Base-by-base conservation (phyloP, 805 yeast genomes). In the Metschnikowia koreensis region DNA sequence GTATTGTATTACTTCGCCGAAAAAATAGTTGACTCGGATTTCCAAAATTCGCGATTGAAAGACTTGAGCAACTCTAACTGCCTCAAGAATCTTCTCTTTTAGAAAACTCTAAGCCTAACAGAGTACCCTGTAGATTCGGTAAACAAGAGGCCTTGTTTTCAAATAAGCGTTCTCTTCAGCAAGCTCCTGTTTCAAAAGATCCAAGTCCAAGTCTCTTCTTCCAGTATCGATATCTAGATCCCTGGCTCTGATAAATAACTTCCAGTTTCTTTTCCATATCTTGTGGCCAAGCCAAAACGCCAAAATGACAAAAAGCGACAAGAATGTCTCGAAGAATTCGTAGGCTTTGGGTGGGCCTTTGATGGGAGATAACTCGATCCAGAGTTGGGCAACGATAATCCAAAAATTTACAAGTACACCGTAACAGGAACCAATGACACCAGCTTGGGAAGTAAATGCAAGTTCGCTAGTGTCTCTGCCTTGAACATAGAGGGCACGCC, bases 291-390 rank as follows among this genome's bases (percentile, higher is more conserved):
- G 15, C 69, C 79, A 84, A 68, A 81, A 79, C 2, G 67, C 79
- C 34, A 87, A 50, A 37, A 85, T 74, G 42, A 87, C 80, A 16
- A 89, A 88, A 51, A 77, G 76, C 12, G 89, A 81, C 59, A 88
- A 71, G 67, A 83, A 87, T 22, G 81, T 72, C 63, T 78, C 71
- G 74, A 88, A 89, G 76, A 88, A 89, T 41, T 27, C 48, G 7
- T 41, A 15, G 40, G 58, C 61, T 29, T 54, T 40, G 9, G 60
- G 58, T 4, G 41, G 15, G 11, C 47, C 60, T 13, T 78, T 82
- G 48, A 84, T 66, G 45, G 89, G 87, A 61, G 74, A 82, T 43
- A 83, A 65, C 7, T 87, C 85, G 42, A 83, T 79, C 84, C 87
- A 84, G 65, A 84, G 81, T 63, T 83, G 87, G 1, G 83, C 86